Evolutionary conservation across 2,329 filamentous ascomycete genomes (phyloP).

Genomic region (Alternaria panax): DNA sequence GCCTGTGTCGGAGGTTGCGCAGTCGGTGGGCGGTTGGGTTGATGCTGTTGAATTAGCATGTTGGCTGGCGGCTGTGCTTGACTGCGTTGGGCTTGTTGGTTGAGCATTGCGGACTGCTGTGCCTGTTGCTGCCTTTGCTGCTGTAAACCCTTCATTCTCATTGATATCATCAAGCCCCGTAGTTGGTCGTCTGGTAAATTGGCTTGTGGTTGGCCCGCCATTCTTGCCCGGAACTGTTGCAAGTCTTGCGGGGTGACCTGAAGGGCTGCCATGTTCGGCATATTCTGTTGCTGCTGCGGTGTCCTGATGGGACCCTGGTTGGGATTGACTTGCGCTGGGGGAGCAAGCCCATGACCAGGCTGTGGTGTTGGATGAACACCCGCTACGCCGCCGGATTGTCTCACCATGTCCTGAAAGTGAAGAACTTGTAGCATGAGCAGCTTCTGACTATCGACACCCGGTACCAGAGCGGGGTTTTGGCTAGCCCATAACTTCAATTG

Average conservation of each 20-base stretch:
- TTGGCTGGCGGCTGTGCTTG: constrained; percentile 16
- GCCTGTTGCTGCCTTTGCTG: constrained; percentile 34
- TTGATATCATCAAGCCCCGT: constrained; percentile 34
- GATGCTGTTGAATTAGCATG: constrained; percentile 26
- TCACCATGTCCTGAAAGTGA: constrained; percentile 54
- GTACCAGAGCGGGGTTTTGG: constrained; percentile 51
- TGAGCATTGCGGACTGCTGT: constrained; percentile 17
- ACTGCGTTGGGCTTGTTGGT: constrained; percentile 17
- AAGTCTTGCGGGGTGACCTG: constrained; percentile 53
- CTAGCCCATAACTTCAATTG: constrained; percentile 63
- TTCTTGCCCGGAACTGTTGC: constrained; percentile 44
- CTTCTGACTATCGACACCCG: constrained; percentile 37
- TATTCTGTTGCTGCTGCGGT: constrained; percentile 39
- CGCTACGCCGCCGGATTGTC: constrained; percentile 31
- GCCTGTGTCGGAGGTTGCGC: constrained; percentile 31
- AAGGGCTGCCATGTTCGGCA: constrained; percentile 33
- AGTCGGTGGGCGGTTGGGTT: constrained; percentile 32
- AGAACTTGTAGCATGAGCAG: constrained; percentile 50
- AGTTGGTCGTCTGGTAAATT: constrained; percentile 39
- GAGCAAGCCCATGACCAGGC: constrained; percentile 39
- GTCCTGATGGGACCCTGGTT: constrained; percentile 36
- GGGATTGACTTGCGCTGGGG: constrained; percentile 51
- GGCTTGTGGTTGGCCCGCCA: constrained; percentile 37
- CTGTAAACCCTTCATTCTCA: constrained; percentile 33
- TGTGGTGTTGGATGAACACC: constrained; percentile 31